These are phyloP conservation scores for Fusarium begoniae DNA, from an alignment of 2,329 filamentous ascomycete genomes.

Conservation along the genomic window DNA sequence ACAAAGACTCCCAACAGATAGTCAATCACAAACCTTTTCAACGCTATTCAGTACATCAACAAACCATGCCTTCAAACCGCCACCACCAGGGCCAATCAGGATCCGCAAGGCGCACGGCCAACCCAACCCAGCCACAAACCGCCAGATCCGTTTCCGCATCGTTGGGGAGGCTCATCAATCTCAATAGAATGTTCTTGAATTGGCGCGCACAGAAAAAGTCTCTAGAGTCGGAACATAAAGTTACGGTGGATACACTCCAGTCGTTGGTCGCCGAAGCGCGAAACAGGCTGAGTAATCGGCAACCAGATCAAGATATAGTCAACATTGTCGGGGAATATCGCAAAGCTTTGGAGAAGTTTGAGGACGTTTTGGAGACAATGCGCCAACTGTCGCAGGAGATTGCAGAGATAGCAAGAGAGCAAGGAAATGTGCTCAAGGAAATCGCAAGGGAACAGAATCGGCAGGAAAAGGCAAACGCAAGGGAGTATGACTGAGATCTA, in stretches of 20 bases:
- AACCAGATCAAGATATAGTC: neutral
- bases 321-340: neutral
- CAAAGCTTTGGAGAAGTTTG: fast-evolving
- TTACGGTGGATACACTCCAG: neutral
- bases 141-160: too few relatives aligned
- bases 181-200: too few relatives aligned
- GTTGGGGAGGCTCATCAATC: too few relatives aligned
- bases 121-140: neutral
- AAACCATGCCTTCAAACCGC: neutral
- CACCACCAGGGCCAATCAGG: too few relatives aligned
- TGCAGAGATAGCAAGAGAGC: neutral
- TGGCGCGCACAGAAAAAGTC: too few relatives aligned
- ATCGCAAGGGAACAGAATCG: neutral
- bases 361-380: fast-evolving
- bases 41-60: neutral
- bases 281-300: neutral
- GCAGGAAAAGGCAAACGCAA: neutral
- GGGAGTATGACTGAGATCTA: neutral
- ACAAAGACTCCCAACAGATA: neutral
- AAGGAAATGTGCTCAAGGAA: too few relatives aligned
- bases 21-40: neutral
- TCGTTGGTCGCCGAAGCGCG: neutral
- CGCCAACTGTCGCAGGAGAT: fast-evolving
- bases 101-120: too few relatives aligned
- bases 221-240: too few relatives aligned